Conservation (phyloP, 768 basidiomycete genomes). For the Collybiopsis confluens region DNA sequence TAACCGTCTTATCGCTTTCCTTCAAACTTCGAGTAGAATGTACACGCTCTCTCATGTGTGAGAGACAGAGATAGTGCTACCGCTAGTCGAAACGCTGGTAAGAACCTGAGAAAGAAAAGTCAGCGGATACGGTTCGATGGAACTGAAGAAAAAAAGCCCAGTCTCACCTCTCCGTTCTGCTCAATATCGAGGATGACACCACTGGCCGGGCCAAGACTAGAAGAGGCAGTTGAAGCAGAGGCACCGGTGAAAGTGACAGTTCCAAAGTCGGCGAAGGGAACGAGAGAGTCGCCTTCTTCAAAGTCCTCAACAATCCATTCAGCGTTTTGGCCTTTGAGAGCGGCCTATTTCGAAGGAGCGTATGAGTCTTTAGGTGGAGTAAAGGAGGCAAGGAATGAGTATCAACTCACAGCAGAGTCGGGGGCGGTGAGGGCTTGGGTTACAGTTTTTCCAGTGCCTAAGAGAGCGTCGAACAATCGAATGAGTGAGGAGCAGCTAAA, state of each 20-base stretch:
- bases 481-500: neutral
- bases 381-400: too few relatives aligned
- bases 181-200: conserved; percentile 31
- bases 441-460: neutral
- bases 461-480: neutral
- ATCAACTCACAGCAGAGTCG: neutral
- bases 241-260: conserved; percentile 32
- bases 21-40: neutral
- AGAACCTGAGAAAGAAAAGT: too few relatives aligned
- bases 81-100: conserved; percentile 22
- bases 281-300: conserved; percentile 11
- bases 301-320: conserved; percentile 9
- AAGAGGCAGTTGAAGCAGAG: conserved; percentile 21
- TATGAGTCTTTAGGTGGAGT: too few relatives aligned
- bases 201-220: conserved; percentile 21
- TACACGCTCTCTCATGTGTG: neutral
- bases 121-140: too few relatives aligned
- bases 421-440: neutral
- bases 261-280: conserved; percentile 35
- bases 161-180: conserved; percentile 24
- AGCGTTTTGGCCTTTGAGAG: conserved; percentile 2
- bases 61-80: conserved; percentile 9
- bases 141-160: too few relatives aligned
- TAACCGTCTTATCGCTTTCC: too few relatives aligned
- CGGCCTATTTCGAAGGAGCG: neutral